A percentile compares a stretch with the other conserved stretches of the same genome.
phyloP scores from a whole-genome alignment of 176 grass and related monocot genomes.

The sorghum (Sorghum bicolor) region DNA sequence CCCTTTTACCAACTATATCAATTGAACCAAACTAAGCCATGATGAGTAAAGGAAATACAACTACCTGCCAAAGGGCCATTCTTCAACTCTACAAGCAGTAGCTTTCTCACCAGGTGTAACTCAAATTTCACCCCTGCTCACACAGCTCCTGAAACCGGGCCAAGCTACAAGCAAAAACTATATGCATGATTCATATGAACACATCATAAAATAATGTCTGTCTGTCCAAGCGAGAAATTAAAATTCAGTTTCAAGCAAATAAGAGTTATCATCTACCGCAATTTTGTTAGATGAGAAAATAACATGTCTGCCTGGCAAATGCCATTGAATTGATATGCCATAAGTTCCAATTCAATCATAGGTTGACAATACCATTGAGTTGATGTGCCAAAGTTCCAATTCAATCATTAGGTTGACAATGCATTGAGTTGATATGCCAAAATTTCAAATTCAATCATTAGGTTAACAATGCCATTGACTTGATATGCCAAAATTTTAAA shows the following conservation, averaged over 20 bases:
- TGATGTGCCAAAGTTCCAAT: background rate
- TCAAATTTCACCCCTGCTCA: constrained; percentile 34
- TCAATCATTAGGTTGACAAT: background rate
- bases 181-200: background rate
- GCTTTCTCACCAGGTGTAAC: background rate
- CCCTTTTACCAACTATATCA: background rate
- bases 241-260: background rate
- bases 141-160: constrained; percentile 58
- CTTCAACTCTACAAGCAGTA: background rate
- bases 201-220: background rate
- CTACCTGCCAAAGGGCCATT: background rate
- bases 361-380: background rate
- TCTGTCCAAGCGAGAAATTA: background rate
- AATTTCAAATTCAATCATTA: background rate
- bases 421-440: background rate
- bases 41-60: background rate
- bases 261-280: background rate
- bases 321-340: background rate
- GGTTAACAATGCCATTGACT: background rate
- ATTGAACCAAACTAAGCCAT: background rate
- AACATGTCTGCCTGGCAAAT: background rate
- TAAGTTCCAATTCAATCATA: background rate
- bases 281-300: background rate
- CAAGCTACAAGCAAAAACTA: constrained; percentile 50
- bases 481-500: background rate